These are phyloP conservation scores for Rhizoctonia solani DNA, from an alignment of 1,284 basidiomycete species.

Conservation along the genomic window DNA sequence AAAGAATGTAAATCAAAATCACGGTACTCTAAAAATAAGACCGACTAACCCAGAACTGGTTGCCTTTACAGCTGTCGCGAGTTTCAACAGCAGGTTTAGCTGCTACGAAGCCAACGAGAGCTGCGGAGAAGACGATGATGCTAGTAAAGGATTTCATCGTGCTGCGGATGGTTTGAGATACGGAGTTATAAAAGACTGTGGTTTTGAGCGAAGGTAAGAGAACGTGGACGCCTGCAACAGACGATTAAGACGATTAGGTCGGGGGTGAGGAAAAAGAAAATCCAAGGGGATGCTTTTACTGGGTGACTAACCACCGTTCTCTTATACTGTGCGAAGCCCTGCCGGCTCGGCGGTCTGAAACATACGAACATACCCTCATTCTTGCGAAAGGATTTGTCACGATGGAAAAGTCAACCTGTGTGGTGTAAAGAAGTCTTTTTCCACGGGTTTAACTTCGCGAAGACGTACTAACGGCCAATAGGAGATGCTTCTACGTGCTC, in stretches of 20 bases:
- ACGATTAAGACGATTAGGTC: not conserved
- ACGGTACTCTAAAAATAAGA: not conserved
- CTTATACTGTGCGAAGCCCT: conserved; percentile 23
- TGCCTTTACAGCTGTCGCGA: conserved; percentile 1
- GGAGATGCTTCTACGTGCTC: conserved; percentile 4
- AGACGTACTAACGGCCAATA: conserved; percentile 1
- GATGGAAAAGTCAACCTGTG: not conserved
- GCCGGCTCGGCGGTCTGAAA: conserved; percentile 30
- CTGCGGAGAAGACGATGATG: conserved; percentile 33
- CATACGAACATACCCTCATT: conserved; percentile 16
- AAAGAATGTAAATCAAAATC: not conserved
- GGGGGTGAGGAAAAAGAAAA: not conserved
- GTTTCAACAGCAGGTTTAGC: conserved; percentile 20
- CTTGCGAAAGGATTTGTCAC: conserved; percentile 6
- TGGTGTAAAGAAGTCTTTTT: conserved; percentile 5
- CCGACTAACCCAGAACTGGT: conserved; percentile 13
- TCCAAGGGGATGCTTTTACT: conserved; percentile 1
- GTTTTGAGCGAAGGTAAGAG: conserved; percentile 4
- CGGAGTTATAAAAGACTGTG: conserved; percentile 14
- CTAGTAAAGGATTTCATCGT: conserved; percentile 35
- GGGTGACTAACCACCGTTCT: conserved; percentile 1
- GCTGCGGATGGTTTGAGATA: not conserved
- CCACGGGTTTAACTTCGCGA: conserved; percentile 28
- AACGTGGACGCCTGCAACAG: conserved; percentile 2
- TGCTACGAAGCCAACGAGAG: conserved; percentile 27